Base-by-base conservation (phyloP, 257 asterid genomes). In the Nicotiana paniculata region DNA sequence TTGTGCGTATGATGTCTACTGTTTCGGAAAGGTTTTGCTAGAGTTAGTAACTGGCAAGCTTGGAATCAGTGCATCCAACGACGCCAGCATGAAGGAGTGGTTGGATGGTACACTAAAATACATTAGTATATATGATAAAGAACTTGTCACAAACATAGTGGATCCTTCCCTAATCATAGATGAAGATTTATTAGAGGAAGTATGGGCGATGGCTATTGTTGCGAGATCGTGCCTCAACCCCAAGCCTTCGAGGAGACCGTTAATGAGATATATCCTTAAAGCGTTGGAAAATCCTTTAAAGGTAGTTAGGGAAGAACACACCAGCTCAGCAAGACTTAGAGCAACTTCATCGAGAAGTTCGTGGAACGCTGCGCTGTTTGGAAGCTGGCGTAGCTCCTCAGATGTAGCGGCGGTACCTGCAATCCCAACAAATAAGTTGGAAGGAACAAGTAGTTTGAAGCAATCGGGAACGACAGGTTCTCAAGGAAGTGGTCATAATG, bases 151-250 rank as follows among this genome's bases (percentile, higher is more conserved):
- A 64, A 94, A 88, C 87, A 96, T 96, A 12, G 85, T 96, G 24
- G 99, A 96, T 83, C 97, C 97, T 1, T 92, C 98, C 2, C 81
- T 96, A 76, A 88, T 96, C 64, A 88, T 96, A 77, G 95, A 94
- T 11, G 99, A 96, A 82, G 99, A 96, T 82, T 92, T 96, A 24
- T 87, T 96, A 2, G 99, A 96, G 88, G 99, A 94, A 88, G 99
- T 93, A 43, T 96, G 98, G 99, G 99, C 99, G 55, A 93, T 96
- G 98, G 98, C 99, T 0, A 89, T 96, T 12, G 94, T 96, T 1
- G 98, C 99, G 0, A 85, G 95, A 61, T 96, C 99, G 2, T 96
- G 99, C 86, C 97, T 96, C 16, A 94, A 96, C 78, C 98, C 99
- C 9, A 93, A 90, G 87, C 97, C 99, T 26, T 80, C 87, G 3